Base-by-base conservation (phyloP, 2,329 filamentous ascomycete species). In the Phialophora macrospora region DNA sequence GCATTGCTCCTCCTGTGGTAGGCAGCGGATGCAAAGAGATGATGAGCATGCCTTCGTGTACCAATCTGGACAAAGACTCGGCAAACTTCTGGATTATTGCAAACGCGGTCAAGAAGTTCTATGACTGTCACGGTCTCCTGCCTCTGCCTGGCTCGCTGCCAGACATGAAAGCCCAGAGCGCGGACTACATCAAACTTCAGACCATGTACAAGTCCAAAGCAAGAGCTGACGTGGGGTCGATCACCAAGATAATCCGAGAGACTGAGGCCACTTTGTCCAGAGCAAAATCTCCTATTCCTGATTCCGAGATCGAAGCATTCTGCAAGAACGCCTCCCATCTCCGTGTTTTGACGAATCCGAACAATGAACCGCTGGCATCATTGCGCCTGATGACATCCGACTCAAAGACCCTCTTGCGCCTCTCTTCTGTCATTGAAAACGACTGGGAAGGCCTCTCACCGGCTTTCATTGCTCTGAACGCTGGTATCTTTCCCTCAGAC, bases 131-230 rank as follows among this genome's bases (percentile, higher is more conserved):
- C 75, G 80, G 84, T 7, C 84, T 89, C 30, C 83, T 99, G 4
- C 95, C 95, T 17, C 82, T 99, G 0, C 90, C 93, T 0, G 96
- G 95, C 12, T 88, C 90, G 2, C 82, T 99, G 1, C 95, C 96
- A 1, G 95, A 99, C 77, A 99, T 99, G 95, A 99, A 99, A 81
- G 93, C 95, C 2, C 87, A 94, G 75, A 97, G 93, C 3, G 87
- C 84, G 63, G 90, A 96, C 68, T 99, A 99, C 80, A 90, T 99
- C 71, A 84, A 88, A 73, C 84, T 99, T 12, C 95, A 98, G 76
- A 94, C 91, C 72, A 87, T 98, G 66, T 99, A 98, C 85, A 97
- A 96, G 79, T 79, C 83, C 24, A 96, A 97, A 77, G 93, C 95
- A 51, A 87, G 90, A 38, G 81, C 85, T 73, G 95, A 99, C 73